A percentile compares a stretch with the other conserved stretches of the same genome.
Conservation (phyloP, 306 rosid species). For the Quercus alba region DNA sequence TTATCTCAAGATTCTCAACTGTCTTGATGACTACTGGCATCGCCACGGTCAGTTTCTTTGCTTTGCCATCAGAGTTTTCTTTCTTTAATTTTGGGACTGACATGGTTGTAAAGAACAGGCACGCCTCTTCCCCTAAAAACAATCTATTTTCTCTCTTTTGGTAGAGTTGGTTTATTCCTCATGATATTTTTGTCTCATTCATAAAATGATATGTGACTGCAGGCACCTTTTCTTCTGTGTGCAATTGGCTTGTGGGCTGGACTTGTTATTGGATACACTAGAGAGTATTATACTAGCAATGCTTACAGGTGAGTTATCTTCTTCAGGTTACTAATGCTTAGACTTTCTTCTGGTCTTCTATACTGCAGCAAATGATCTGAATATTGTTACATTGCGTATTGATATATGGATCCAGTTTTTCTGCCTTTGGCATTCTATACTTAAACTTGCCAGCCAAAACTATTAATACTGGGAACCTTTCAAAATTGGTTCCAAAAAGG, state of each 20-base stretch:
- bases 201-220: conserved; percentile 16
- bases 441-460: background rate
- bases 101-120: conserved; percentile 63
- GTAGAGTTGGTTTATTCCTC: background rate
- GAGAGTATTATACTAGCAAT: no score
- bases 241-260: conserved; percentile 26
- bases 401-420: background rate
- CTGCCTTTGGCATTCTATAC: background rate
- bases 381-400: background rate
- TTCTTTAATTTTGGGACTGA: conserved; percentile 48
- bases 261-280: no score
- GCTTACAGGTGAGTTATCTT: no score
- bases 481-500: background rate
- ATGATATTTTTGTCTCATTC: background rate
- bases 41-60: conserved; percentile 47
- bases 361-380: background rate
- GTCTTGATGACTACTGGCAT: conserved; percentile 59
- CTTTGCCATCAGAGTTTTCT: conserved; percentile 65
- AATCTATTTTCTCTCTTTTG: background rate
- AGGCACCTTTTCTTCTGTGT: conserved; percentile 79
- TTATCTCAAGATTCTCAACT: conserved; percentile 38
- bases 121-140: background rate
- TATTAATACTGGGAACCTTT: background rate
- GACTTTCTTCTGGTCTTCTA: background rate
- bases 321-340: no score